Conservation (phyloP, 2,329 filamentous ascomycete genomes). For the Hypoxylon sp. region DNA sequence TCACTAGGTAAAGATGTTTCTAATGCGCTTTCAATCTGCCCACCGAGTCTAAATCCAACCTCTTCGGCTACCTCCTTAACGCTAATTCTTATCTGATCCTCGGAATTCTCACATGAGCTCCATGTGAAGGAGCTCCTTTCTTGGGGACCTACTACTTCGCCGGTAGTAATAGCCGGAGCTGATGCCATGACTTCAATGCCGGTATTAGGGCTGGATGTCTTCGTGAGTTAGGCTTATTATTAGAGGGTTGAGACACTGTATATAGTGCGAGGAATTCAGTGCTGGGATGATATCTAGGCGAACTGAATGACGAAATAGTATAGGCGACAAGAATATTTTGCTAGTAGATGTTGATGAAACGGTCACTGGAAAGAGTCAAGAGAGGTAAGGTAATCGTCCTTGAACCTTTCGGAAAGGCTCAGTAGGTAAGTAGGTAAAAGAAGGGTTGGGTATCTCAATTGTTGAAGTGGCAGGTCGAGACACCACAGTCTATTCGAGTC, state of each 20-base stretch:
- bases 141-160: background rate
- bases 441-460: background rate
- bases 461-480: background rate
- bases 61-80: constrained; percentile 8
- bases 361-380: background rate
- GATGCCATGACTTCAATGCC: no score
- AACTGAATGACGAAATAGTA: background rate
- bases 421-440: background rate
- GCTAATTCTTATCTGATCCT: background rate
- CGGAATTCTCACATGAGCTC: constrained; percentile 5
- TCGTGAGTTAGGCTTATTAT: background rate
- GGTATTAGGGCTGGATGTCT: background rate
- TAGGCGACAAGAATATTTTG: background rate
- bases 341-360: background rate
- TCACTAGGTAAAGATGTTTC: background rate
- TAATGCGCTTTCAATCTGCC: background rate
- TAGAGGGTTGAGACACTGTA: background rate
- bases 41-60: background rate
- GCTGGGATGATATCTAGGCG: background rate
- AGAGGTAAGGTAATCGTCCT: background rate
- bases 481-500: background rate
- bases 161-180: background rate
- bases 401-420: background rate
- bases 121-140: background rate
- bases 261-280: background rate